These are phyloP conservation scores for Jaltomata sinuosa DNA, from an alignment of 257 asterid species.

Conservation along the genomic window DNA sequence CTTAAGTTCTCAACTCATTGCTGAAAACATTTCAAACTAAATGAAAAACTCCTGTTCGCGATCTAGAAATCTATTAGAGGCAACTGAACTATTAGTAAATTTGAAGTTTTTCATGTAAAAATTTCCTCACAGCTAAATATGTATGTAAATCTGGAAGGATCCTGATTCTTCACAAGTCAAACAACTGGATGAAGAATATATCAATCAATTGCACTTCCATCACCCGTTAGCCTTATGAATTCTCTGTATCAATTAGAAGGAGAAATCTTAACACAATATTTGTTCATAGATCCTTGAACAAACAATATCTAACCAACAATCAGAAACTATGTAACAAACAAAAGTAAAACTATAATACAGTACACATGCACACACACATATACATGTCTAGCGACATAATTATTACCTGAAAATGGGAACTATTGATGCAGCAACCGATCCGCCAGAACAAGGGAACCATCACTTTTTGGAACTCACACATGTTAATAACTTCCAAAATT, in stretches of 20 bases:
- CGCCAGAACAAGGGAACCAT: constrained; percentile 76
- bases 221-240: background rate
- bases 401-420: constrained; percentile 78
- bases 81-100: background rate
- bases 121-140: background rate
- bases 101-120: background rate
- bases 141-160: background rate
- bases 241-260: background rate
- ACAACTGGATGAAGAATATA: background rate
- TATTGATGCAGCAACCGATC: constrained; percentile 56
- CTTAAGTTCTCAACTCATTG: background rate
- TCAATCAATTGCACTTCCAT: background rate
- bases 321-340: background rate
- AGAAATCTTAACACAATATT: background rate
- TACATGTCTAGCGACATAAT: background rate
- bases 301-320: background rate
- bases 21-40: background rate
- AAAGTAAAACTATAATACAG: background rate
- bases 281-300: background rate
- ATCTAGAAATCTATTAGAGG: background rate
- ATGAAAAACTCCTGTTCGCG: background rate
- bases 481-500: constrained; percentile 58
- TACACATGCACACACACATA: background rate
- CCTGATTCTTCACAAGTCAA: background rate
- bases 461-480: constrained; percentile 65